Percentiles rank a stretch among this genome's conserved stretches.
phyloP scores from a whole-genome alignment of 148 eudicot genomes.

The Vaccinium myrtillus region DNA sequence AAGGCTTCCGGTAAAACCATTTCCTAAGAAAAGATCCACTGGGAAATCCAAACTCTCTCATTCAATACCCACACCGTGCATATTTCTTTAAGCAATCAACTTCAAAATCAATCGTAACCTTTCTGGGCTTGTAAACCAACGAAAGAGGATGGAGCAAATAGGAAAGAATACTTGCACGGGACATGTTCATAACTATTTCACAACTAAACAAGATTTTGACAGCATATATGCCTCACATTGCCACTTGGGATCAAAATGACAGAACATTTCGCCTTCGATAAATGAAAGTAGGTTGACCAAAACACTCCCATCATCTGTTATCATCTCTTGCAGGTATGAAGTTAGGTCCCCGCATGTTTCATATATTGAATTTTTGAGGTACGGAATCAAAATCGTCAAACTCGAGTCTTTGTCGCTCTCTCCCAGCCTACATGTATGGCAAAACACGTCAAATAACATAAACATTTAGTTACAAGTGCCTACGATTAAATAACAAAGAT shows the following conservation, averaged over 20 bases:
- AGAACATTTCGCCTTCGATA: not conserved
- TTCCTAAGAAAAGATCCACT: not conserved
- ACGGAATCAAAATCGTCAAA: conserved; percentile 80
- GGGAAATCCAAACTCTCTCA: not conserved
- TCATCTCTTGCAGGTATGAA: conserved; percentile 1
- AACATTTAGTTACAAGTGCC: not conserved
- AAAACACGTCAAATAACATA: not conserved
- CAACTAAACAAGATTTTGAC: conserved; percentile 4
- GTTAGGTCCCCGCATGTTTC: conserved; percentile 17
- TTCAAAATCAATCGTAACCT: not conserved
- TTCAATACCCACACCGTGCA: not conserved
- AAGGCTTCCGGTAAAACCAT: too few relatives aligned
- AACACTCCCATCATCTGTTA: not conserved
- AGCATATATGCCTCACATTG: not conserved
- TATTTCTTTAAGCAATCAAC: not conserved
- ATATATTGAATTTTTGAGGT: conserved; percentile 72
- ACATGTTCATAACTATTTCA: not conserved
- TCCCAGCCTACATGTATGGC: conserved; percentile 60
- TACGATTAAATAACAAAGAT: not conserved
- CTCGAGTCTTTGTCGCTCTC: conserved; percentile 82
- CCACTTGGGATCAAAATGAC: not conserved
- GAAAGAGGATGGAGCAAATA: not conserved
- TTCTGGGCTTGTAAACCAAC: not conserved
- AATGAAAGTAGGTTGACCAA: not conserved
- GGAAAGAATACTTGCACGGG: not conserved